phyloP scores from a whole-genome alignment of 305 asterid species.

The Ilex paraguariensis region DNA sequence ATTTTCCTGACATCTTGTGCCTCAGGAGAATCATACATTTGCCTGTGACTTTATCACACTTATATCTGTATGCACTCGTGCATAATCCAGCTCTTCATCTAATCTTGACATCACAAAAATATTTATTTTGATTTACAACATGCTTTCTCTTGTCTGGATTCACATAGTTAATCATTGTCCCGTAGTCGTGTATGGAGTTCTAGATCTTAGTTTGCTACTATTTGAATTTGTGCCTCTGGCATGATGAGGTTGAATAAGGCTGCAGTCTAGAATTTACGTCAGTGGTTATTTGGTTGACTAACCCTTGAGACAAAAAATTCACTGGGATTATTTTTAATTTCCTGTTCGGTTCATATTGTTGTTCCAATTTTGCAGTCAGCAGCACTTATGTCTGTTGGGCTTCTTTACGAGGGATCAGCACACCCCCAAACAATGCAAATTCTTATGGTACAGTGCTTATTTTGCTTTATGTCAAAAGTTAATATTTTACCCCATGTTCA shows the following conservation, averaged over 20 bases:
- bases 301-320: not conserved
- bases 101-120: no score
- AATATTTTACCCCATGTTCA: no score
- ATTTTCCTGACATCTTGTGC: not conserved
- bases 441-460: slow-evolving; percentile 68
- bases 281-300: not conserved
- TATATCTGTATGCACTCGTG: not conserved
- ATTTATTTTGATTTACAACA: no score
- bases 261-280: not conserved
- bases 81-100: no score
- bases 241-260: not conserved
- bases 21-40: no score
- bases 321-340: slow-evolving; percentile 2
- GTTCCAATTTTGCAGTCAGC: slow-evolving; percentile 58
- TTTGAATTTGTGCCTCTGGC: not conserved
- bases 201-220: not conserved
- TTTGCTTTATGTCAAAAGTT: no score
- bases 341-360: not conserved
- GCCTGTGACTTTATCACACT: no score
- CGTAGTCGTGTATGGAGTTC: not conserved
- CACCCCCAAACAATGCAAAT: slow-evolving; percentile 96
- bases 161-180: not conserved
- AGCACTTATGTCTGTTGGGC: slow-evolving; percentile 89
- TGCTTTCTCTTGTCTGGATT: no score
- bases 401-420: slow-evolving; percentile 94